A percentile compares a stretch with the other conserved stretches of the same genome.
phyloP scores from a whole-genome alignment of 2,329 filamentous ascomycete species.

The Mycosphaerella sp. region DNA sequence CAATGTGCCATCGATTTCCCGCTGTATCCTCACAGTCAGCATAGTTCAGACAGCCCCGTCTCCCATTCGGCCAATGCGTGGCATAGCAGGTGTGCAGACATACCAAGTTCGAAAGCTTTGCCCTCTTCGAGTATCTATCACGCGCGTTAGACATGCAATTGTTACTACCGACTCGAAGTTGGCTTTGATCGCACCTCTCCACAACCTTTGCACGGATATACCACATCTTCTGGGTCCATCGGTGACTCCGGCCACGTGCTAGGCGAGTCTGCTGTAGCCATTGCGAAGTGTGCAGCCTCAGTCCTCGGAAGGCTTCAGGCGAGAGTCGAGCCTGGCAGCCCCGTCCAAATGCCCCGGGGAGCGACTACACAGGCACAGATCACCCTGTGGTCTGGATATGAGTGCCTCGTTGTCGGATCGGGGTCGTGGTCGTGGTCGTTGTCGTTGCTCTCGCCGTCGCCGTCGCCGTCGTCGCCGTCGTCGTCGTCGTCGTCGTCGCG shows the following conservation, averaged over 20 bases:
- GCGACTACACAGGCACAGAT: not conserved
- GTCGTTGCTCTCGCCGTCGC: too few species aligned
- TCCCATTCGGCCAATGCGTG: not conserved
- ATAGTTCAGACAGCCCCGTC: not conserved
- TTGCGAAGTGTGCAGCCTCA: conserved; percentile 13
- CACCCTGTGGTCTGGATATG: not conserved
- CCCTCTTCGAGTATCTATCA: conserved; percentile 90
- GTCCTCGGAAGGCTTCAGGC: conserved; percentile 2
- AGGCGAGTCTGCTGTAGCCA: conserved; percentile 44
- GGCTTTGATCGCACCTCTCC: conserved; percentile 59
- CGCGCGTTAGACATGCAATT: conserved; percentile 11
- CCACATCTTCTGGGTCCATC: conserved; percentile 70
- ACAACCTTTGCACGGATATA: conserved; percentile 85
- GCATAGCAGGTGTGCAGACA: conserved; percentile 11
- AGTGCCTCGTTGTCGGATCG: not conserved
- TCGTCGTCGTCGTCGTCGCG: too few species aligned
- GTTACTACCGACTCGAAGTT: not conserved
- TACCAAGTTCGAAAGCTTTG: conserved; percentile 96
- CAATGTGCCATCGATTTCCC: conserved; percentile 61
- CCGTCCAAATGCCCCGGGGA: not conserved
- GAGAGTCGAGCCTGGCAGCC: not conserved
- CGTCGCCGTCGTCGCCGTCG: too few species aligned
- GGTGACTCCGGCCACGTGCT: conserved; percentile 59
- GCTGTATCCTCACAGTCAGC: conserved; percentile 15
- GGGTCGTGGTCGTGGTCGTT: too few species aligned